Evolutionary conservation across 345 rosid species (phyloP).

Genomic region (Eutrema japonicum): DNA sequence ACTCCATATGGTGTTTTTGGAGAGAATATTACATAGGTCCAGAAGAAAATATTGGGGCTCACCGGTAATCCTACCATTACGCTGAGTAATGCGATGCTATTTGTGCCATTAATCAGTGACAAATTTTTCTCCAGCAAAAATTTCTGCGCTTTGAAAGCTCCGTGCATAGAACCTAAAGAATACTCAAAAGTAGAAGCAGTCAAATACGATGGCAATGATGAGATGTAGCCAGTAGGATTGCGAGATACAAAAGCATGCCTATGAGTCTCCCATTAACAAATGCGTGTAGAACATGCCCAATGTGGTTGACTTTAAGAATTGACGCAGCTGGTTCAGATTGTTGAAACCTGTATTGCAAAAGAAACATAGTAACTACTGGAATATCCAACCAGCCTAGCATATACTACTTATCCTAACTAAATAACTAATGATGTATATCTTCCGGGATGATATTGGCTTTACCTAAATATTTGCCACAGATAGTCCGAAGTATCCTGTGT

Average conservation of each 20-base stretch:
- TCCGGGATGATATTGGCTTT: slow-evolving; percentile 1
- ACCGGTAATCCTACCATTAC: slow-evolving; percentile 90
- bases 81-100: slow-evolving; percentile 74
- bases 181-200: slow-evolving; percentile 12
- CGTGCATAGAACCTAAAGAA: slow-evolving; percentile 63
- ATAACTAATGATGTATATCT: background rate
- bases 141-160: slow-evolving; percentile 44
- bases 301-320: slow-evolving; percentile 54
- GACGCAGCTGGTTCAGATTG: slow-evolving; percentile 40
- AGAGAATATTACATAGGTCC: background rate
- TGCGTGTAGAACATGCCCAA: slow-evolving; percentile 72
- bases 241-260: slow-evolving; percentile 46
- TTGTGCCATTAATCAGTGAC: slow-evolving; percentile 57
- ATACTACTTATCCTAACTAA: background rate
- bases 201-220: background rate
- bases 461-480: slow-evolving; percentile 79
- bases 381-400: slow-evolving; percentile 21
- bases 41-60: slow-evolving; percentile 27
- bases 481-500: slow-evolving; percentile 85
- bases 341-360: slow-evolving; percentile 50
- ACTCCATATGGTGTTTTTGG: slow-evolving; percentile 9
- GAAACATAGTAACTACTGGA: slow-evolving; percentile 15
- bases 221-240: too few relatives aligned
- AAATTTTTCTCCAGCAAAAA: slow-evolving; percentile 47
- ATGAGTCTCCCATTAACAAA: slow-evolving; percentile 61